Evolutionary conservation across 169 alveolate genomes (phyloP).

Genomic region (Plasmodium coatneyi): DNA sequence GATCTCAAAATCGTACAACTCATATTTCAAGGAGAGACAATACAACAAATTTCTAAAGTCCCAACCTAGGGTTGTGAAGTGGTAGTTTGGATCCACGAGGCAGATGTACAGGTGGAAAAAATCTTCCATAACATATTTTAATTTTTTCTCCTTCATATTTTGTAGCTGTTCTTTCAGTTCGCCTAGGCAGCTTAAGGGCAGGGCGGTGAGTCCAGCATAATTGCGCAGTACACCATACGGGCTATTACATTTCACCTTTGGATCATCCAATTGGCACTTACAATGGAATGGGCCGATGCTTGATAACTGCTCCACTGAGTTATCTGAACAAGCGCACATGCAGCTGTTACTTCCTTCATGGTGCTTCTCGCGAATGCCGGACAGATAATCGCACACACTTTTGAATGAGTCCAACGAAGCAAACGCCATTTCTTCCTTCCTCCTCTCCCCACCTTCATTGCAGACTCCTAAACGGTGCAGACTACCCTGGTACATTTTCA

Average conservation of each 20-base stretch:
- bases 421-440: background rate
- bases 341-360: background rate
- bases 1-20: slow-evolving; percentile 38
- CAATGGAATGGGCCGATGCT: background rate
- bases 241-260: background rate
- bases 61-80: slow-evolving; percentile 25
- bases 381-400: background rate
- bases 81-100: slow-evolving; percentile 36
- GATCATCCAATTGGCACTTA: background rate
- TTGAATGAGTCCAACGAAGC: background rate
- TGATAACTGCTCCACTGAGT: background rate
- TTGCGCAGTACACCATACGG: background rate
- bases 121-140: slow-evolving; percentile 25
- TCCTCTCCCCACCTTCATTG: background rate
- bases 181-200: slow-evolving; percentile 41
- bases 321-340: background rate
- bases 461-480: background rate
- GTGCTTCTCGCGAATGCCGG: background rate
- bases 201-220: background rate
- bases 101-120: slow-evolving; percentile 57
- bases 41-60: slow-evolving; percentile 59
- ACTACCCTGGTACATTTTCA: background rate
- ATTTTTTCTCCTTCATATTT: slow-evolving; percentile 34
- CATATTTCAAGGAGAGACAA: slow-evolving; percentile 47
- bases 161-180: slow-evolving; percentile 65